Percentiles rank a stretch among this genome's conserved stretches.
These are phyloP conservation scores for Cinchona pubescens DNA, from an alignment of 257 asterid genomes.

Conservation along the genomic window DNA sequence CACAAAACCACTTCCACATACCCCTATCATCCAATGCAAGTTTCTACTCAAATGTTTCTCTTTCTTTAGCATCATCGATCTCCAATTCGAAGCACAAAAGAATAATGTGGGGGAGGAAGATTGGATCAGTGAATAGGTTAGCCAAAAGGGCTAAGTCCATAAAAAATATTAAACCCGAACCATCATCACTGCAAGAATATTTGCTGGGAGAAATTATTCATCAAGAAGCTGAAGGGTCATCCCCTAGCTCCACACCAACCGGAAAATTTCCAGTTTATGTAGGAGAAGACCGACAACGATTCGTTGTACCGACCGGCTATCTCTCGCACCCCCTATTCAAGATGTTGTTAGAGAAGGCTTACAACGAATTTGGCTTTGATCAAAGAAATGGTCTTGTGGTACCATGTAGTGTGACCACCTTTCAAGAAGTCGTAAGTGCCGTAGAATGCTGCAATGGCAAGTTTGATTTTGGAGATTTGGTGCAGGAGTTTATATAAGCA, in stretches of 20 bases:
- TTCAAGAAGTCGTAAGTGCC: conserved; percentile 60
- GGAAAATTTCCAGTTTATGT: conserved; percentile 69
- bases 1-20: conserved; percentile 9
- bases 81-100: neutral
- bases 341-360: conserved; percentile 75
- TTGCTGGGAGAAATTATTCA: conserved; percentile 30
- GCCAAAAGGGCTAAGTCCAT: conserved; percentile 48
- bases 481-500: conserved; percentile 52
- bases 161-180: conserved; percentile 1
- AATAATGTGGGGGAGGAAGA: conserved; percentile 62
- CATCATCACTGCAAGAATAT: conserved; percentile 30
- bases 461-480: conserved; percentile 64
- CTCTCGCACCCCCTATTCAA: conserved; percentile 82
- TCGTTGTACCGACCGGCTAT: conserved; percentile 62
- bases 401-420: conserved; percentile 67
- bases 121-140: conserved; percentile 68
- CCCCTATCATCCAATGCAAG: neutral
- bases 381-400: conserved; percentile 57
- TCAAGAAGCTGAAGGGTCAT: conserved; percentile 20
- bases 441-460: conserved; percentile 59
- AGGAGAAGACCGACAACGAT: conserved; percentile 66
- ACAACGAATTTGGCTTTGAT: conserved; percentile 58
- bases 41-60: neutral
- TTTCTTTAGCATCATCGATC: neutral
- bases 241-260: conserved; percentile 38